Percentiles rank a stretch among this genome's conserved stretches.
Evolutionary conservation across 2,329 filamentous ascomycete species (phyloP).

Genomic region (Aureobasidium mangrovei): DNA sequence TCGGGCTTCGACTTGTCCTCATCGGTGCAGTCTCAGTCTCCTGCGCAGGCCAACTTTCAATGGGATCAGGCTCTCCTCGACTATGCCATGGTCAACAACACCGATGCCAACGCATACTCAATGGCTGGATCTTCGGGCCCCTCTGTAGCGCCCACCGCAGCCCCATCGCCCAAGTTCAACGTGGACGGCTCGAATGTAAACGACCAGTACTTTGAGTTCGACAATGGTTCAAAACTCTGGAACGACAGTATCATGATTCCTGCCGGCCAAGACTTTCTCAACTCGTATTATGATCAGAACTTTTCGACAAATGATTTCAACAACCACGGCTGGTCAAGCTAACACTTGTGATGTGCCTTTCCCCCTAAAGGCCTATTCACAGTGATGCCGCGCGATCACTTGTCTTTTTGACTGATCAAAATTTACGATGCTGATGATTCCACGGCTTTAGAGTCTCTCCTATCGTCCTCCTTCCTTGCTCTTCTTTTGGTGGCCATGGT

Average conservation of each 20-base stretch:
- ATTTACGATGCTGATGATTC: conserved; percentile 12
- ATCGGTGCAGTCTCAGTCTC: conserved; percentile 5
- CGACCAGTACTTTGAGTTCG: conserved; percentile 20
- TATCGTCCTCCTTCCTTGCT: neutral
- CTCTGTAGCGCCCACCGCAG: conserved; percentile 12
- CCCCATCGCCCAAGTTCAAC: conserved; percentile 18
- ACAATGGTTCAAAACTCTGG: conserved; percentile 19
- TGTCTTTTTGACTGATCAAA: neutral
- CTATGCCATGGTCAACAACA: conserved; percentile 9
- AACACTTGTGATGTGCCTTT: conserved; percentile 13
- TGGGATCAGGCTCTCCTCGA: conserved; percentile 11
- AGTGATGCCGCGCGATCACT: neutral
- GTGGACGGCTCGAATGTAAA: conserved; percentile 18
- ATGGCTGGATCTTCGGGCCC: neutral
- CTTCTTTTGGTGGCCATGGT: neutral
- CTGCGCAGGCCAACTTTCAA: conserved; percentile 8
- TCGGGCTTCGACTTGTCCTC: conserved; percentile 7
- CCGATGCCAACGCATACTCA: conserved; percentile 1
- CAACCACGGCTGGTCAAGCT: conserved; percentile 16
- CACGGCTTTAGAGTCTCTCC: conserved; percentile 6
- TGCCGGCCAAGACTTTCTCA: conserved; percentile 23
- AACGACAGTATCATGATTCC: conserved; percentile 26
- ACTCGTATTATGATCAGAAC: conserved; percentile 23
- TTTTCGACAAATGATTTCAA: conserved; percentile 22
- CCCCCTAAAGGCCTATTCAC: neutral